Conservation (phyloP, 495 filamentous ascomycete species). For the Amphirosellinia nigrospora region DNA sequence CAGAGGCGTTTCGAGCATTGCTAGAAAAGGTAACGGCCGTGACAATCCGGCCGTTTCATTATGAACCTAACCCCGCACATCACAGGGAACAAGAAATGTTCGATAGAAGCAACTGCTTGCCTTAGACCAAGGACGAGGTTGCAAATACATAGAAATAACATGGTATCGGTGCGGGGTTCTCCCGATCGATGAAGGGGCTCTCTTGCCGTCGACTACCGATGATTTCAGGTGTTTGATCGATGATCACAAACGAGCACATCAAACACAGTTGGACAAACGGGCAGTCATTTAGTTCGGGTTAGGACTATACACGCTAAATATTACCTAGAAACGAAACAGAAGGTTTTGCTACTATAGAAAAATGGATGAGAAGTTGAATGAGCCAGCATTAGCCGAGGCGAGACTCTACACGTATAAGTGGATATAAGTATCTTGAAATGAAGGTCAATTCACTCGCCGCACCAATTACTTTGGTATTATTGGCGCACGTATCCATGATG, state of each 20-base stretch:
- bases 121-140: no score
- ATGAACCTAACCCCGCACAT: neutral
- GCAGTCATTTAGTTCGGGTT: neutral
- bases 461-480: neutral
- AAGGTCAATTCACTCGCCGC: no score
- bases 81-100: neutral
- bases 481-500: neutral
- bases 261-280: neutral
- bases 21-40: neutral
- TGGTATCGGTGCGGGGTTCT: conserved; percentile 17
- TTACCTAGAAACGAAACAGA: conserved; percentile 3
- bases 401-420: no score
- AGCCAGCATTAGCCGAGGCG: neutral
- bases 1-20: neutral
- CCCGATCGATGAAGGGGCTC: conserved; percentile 13
- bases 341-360: neutral
- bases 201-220: conserved; percentile 20
- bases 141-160: neutral
- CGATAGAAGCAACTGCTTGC: no score
- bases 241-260: conserved; percentile 2
- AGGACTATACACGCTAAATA: neutral
- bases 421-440: no score
- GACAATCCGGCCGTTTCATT: conserved; percentile 2
- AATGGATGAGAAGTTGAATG: no score
- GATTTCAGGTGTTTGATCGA: conserved; percentile 16